Base-by-base conservation (phyloP, 331 rosid genomes). In the Acacia pycnantha region DNA sequence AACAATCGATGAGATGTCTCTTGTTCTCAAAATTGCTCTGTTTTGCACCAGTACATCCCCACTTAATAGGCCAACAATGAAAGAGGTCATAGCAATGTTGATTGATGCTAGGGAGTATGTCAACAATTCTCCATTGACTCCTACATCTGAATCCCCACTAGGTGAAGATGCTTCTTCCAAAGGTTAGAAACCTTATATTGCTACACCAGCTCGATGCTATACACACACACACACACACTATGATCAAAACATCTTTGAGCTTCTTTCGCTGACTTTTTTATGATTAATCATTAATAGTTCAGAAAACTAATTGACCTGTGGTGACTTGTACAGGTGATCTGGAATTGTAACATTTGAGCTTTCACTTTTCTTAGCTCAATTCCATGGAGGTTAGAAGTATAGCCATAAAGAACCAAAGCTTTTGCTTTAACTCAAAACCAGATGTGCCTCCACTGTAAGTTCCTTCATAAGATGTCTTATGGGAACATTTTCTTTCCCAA, bases 11-110 rank as follows among this genome's bases (percentile, higher is more conserved):
- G 97, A 92, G 82, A 92, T 92, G 90, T 87, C 93, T 80, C 86
- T 92, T 37, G 78, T 92, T 85, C 93, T 92, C 56, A 92, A 92
- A 83, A 92, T 92, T 56, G 94, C 93, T 13, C 54, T 92, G 84
- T 92, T 92, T 80, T 92, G 97, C 86, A 92, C 94, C 24, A 90
- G 93, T 41, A 40, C 90, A 11, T 86, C 92, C 82, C 97, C 97
- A 11, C 86, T 90, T 50, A 92, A 86, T 81, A 85, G 97, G 85
- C 97, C 97, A 70, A 92, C 97, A 58, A 92, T 92, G 93, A 86
- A 89, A 86, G 97, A 92, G 85, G 97, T 92, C 83, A 86, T 92
- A 35, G 93, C 91, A 41, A 90, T 92, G 97, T 82, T 92, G 92
- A 82, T 89, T 78, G 93, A 92, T 79, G 89, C 93, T 44, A 89